phyloP scores from a whole-genome alignment of 768 basidiomycete genomes.

The Inosperma sp. region DNA sequence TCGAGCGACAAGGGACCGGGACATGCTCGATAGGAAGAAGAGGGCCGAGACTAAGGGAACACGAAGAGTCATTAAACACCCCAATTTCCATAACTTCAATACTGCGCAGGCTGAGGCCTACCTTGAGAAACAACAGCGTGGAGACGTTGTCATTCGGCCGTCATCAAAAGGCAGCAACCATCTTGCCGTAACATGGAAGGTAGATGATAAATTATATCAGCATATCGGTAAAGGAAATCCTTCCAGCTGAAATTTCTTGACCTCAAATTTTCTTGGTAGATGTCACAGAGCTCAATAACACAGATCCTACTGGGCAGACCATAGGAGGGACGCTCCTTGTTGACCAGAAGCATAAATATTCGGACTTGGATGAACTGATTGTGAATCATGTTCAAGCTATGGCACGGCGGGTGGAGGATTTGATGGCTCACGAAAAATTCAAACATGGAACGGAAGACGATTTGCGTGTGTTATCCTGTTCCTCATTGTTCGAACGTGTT shows the following conservation, averaged over 20 bases:
- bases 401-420: conserved; percentile 87
- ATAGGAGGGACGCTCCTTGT: conserved; percentile 64
- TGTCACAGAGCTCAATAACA: conserved; percentile 69
- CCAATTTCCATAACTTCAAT: conserved; percentile 96
- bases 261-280: conserved; percentile 40
- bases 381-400: conserved; percentile 96
- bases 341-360: conserved; percentile 75
- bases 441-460: conserved; percentile 84
- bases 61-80: conserved; percentile 91
- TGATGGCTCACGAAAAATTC: conserved; percentile 95
- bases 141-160: conserved; percentile 94
- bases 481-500: conserved; percentile 1
- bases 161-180: conserved; percentile 93
- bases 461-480: conserved; percentile 82
- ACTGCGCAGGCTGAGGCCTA: conserved; percentile 84
- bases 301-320: conserved; percentile 64
- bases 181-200: conserved; percentile 98
- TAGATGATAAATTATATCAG: conserved; percentile 92
- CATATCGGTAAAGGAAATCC: conserved; percentile 73
- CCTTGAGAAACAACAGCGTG: conserved; percentile 85
- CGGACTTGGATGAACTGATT: conserved; percentile 94
- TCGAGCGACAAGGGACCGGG: conserved; percentile 63
- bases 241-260: background rate
- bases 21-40: conserved; percentile 77
- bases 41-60: conserved; percentile 74